phyloP scores from a whole-genome alignment of 768 basidiomycete species.

The Dacryopinax spathularia region DNA sequence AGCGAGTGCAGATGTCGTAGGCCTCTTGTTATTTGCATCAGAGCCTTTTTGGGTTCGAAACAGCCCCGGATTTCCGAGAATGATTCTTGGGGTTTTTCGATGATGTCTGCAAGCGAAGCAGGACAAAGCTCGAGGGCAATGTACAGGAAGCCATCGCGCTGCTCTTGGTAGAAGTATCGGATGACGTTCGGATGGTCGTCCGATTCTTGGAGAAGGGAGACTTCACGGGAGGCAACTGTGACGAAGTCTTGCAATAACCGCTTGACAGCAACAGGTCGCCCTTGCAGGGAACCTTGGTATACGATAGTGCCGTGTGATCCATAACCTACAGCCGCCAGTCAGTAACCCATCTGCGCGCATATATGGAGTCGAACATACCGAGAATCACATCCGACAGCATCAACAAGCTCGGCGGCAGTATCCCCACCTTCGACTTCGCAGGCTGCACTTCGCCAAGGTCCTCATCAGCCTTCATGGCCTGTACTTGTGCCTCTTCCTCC shows the following conservation, averaged over 20 bases:
- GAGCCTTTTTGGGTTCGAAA: slow-evolving; percentile 77
- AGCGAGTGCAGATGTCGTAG: slow-evolving; percentile 81
- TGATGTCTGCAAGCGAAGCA: slow-evolving; percentile 71
- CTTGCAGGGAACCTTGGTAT: slow-evolving; percentile 86
- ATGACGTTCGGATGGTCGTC: slow-evolving; percentile 99
- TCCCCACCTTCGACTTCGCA: neutral
- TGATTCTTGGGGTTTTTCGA: slow-evolving; percentile 58
- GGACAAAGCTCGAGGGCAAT: slow-evolving; percentile 94
- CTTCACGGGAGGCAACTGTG: slow-evolving; percentile 85
- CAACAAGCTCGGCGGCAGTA: slow-evolving; percentile 31
- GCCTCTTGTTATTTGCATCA: slow-evolving; percentile 76
- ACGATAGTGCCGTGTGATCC: slow-evolving; percentile 97
- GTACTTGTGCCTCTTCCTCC: neutral
- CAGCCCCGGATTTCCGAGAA: slow-evolving; percentile 61
- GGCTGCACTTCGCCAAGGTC: slow-evolving; percentile 19
- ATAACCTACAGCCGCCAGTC: slow-evolving; percentile 43
- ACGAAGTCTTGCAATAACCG: slow-evolving; percentile 90
- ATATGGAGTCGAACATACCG: slow-evolving; percentile 33
- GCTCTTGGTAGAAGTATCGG: slow-evolving; percentile 94
- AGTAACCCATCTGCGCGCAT: slow-evolving; percentile 3
- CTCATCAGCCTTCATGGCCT: slow-evolving; percentile 18
- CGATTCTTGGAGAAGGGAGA: slow-evolving; percentile 84
- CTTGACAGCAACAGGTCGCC: slow-evolving; percentile 95
- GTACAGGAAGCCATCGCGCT: slow-evolving; percentile 84
- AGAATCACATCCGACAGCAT: slow-evolving; percentile 60